Conservation (phyloP, 2,329 filamentous ascomycete species). For the Talaromyces atroroseus region DNA sequence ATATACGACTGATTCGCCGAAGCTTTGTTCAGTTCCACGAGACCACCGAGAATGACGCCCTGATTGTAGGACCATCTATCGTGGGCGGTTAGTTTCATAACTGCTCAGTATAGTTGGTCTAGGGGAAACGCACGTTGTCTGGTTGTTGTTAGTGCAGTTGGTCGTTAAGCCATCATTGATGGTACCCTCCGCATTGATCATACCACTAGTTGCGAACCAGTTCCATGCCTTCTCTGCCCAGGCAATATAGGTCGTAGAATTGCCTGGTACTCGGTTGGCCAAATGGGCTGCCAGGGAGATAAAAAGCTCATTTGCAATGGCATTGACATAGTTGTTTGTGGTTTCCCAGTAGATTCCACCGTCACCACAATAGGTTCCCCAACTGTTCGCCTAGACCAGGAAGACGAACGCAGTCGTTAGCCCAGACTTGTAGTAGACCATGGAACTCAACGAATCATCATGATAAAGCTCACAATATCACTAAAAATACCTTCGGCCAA, state of each 20-base stretch:
- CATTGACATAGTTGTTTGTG: conserved; percentile 43
- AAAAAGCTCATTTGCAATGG: conserved; percentile 55
- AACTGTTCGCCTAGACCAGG: conserved; percentile 23
- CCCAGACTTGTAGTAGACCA: background rate
- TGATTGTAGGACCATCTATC: conserved; percentile 54
- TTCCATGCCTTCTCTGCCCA: conserved; percentile 46
- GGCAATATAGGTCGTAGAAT: conserved; percentile 36
- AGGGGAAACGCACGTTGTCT: conserved; percentile 24
- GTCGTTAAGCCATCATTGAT: conserved; percentile 51
- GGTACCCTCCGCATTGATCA: conserved; percentile 44
- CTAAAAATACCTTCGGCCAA: conserved; percentile 47
- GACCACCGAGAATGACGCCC: conserved; percentile 54
- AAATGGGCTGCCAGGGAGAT: conserved; percentile 51
- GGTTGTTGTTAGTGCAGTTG: conserved; percentile 48
- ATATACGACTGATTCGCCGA: conserved; percentile 40
- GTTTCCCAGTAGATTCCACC: conserved; percentile 47
- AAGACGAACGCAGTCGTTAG: background rate
- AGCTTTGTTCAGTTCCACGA: conserved; percentile 49
- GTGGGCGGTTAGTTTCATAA: background rate
- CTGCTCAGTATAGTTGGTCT: background rate
- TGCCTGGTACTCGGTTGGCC: conserved; percentile 42
- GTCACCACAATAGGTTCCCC: conserved; percentile 40
- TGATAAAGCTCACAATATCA: conserved; percentile 31
- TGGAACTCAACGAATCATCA: too few relatives aligned
- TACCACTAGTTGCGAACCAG: conserved; percentile 47